Evolutionary conservation across 129 eudicot genomes (phyloP), one percentile per base, ranked within the genome.

Genomic region (Centaurea solstitialis): DNA sequence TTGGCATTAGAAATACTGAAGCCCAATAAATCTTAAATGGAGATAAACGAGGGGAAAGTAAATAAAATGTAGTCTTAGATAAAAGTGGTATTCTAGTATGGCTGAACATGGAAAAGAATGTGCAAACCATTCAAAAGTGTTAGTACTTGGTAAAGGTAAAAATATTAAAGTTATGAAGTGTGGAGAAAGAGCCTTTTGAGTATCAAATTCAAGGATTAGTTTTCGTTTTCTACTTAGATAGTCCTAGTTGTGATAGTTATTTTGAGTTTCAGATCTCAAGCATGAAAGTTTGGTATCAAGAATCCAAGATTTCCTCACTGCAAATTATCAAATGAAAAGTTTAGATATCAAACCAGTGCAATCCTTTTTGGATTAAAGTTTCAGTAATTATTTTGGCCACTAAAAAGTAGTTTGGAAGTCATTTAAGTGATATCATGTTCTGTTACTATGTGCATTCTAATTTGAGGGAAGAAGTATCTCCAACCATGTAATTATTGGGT

Each of bases 231-330:
- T 5, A 15, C 9, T 9, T 33, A 13, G 41, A 33, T 4, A 15
- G 43, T 69, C 15, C 18, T 15, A 24, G 22, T 33, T 69, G 47
- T 33, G 68, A 61, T 61, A 23, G 68, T 61, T 61, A 61, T 61
- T 61, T 61, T 61, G 68, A 61, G 68, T 61, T 61, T 20, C 12
- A 61, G 62, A 61, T 18, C 9, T 20, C 20, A 23, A 45, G 79
- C 26, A n/a, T n/a, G n/a, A 10, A 75, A 28, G 35, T 75, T 75
- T 75, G 24, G 78, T 50, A 9, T 75, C 67, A 28, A 9, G 68
- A 47, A 26, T 47, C 68, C 41, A 37, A 47, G 20, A 50, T 50
- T 74, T 12, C 41, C 20, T 10, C 57, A 10, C 41, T 74, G 57
- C 5, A 57, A 9, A 61, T 61, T 26, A 18, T 61, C 26, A n/a